phyloP scores from a whole-genome alignment of 257 asterid genomes.

The Fraxinus pennsylvanica region DNA sequence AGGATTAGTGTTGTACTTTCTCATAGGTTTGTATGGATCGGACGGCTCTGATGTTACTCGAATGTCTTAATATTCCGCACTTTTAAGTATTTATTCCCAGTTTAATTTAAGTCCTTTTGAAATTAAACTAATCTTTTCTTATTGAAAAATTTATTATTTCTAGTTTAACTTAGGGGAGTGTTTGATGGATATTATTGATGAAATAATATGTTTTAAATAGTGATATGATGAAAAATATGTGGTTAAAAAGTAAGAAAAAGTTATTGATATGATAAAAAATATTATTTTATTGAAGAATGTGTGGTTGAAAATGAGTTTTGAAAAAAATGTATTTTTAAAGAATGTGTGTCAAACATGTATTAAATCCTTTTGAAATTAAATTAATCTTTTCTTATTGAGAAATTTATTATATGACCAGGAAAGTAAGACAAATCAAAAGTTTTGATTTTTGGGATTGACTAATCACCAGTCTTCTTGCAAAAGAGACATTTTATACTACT shows the following conservation, averaged over 20 bases:
- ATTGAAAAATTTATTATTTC: no score
- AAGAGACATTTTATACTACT: not conserved
- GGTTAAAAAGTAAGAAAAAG: no score
- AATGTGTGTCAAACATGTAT: no score
- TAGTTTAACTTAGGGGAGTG: no score
- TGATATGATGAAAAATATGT: no score
- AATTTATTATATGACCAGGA: not conserved
- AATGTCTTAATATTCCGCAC: not conserved
- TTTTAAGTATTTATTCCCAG: not conserved
- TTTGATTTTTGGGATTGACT: not conserved
- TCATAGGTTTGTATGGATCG: not conserved
- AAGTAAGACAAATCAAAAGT: not conserved
- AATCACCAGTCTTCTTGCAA: not conserved
- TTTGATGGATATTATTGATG: no score
- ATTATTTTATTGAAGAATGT: no score
- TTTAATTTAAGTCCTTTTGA: not conserved
- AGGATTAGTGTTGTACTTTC: not conserved
- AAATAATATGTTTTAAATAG: no score
- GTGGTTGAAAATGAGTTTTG: no score
- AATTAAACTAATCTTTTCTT: no score
- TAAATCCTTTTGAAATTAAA: not conserved
- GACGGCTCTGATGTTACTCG: not conserved
- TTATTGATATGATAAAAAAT: no score
- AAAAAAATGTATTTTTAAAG: no score
- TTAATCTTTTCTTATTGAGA: not conserved